A percentile compares a stretch with the other conserved stretches of the same genome.
Conservation (phyloP, 1,284 basidiomycete genomes). For the Rhodotorula sp. region DNA sequence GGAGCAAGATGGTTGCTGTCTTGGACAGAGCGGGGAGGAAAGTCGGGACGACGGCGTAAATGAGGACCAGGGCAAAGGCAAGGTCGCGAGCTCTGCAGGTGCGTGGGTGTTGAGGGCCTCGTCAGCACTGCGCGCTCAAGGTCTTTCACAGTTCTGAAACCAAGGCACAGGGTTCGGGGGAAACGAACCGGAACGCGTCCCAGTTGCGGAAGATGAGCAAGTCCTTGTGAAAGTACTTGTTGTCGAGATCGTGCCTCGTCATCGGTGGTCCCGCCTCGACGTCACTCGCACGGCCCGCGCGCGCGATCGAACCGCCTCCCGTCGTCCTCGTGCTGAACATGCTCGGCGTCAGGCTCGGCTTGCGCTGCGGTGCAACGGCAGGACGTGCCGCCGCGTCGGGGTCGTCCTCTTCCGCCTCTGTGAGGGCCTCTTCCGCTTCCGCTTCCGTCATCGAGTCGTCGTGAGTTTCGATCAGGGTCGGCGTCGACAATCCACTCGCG, state of each 20-base stretch:
- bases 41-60: conserved; percentile 49
- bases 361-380: background rate
- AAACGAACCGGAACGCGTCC: conserved; percentile 72
- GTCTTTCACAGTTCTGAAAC: background rate
- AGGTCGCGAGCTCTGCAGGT: conserved; percentile 56
- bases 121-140: background rate
- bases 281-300: background rate
- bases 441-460: conserved; percentile 55
- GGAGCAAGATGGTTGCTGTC: conserved; percentile 55
- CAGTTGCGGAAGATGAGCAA: conserved; percentile 75
- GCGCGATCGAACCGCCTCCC: background rate
- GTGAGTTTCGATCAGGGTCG: conserved; percentile 47
- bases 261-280: conserved; percentile 38
- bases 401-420: conserved; percentile 33
- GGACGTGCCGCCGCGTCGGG: background rate
- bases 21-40: conserved; percentile 39
- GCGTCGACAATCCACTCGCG: conserved; percentile 63
- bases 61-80: conserved; percentile 54
- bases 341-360: conserved; percentile 5
- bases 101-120: background rate
- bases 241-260: conserved; percentile 83
- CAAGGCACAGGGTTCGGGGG: background rate
- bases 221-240: conserved; percentile 88
- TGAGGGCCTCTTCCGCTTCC: conserved; percentile 57
- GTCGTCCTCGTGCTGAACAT: background rate